Evolutionary conservation across 805 yeast species (phyloP), one percentile per base, ranked within the genome.

Genomic region (Hanseniaspora singularis): DNA sequence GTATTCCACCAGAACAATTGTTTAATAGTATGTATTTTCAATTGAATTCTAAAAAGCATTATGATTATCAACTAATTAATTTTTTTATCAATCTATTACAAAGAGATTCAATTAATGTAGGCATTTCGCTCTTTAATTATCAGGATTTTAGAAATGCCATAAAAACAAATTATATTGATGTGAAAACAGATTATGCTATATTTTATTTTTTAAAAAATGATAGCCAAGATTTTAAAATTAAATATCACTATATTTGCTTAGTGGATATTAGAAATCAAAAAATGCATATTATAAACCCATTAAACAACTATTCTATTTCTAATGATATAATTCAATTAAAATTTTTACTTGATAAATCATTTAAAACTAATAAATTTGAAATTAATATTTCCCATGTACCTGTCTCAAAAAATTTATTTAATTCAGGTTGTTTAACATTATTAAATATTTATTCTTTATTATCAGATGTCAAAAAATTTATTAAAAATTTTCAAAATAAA

Each of bases 401-500:
- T 7, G 30, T 42, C 9, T 20, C 39, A 15, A 42, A 31, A 33
- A 34, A 34, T n/a, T 14, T 12, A 6, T 28, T 28, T 6, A 42
- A 36, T n/a, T 42, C 46, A 4, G 46, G 46, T 2, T 20, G 38
- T 16, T 40, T 34, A 15, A 42, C 46, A 4, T 20, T 42, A n/a
- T 42, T 42, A 9, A 42, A 42, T 19, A 42, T 42, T 15, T 42
- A 42, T 18, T 42, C 46, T 20, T 30, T 42, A 14, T 22, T 42
- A 6, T 34, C 46, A 2, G 46, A 42, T 15, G 14, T 42, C 16
- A 20, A 34, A 14, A 23, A 34, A 12, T 42, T 24, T 28, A 9
- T 34, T 2, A 28, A 16, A 6, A 42, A 42, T 22, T 31, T 20
- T 11, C 15, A 15, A 2, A n/a, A 7, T 6, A 27, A 33, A n/a